phyloP scores from a whole-genome alignment of 352 stramenopile species.

The Globisporangium ultimum region DNA sequence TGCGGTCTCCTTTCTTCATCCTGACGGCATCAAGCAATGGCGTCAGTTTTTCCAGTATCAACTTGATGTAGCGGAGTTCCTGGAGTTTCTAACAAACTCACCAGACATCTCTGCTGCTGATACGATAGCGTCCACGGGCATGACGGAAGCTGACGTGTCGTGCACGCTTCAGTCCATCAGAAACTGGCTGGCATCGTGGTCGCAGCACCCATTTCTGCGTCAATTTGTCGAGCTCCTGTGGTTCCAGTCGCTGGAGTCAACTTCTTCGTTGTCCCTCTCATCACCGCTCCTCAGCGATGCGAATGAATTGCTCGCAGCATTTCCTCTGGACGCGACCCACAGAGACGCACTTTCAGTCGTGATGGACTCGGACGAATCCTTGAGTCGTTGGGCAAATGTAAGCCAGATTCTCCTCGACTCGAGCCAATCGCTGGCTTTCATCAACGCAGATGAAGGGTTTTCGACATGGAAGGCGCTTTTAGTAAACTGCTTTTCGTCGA shows the following conservation, averaged over 20 bases:
- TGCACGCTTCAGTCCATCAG: constrained; percentile 38
- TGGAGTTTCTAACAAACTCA: neutral
- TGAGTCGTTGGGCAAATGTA: constrained; percentile 11
- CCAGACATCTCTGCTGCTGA: neutral
- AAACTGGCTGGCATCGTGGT: constrained; percentile 56
- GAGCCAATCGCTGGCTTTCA: constrained; percentile 25
- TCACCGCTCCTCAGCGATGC: constrained; percentile 7
- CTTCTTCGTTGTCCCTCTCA: constrained; percentile 5
- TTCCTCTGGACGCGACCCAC: constrained; percentile 13
- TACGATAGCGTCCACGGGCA: neutral
- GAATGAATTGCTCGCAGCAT: constrained; percentile 16
- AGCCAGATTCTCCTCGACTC: constrained; percentile 26
- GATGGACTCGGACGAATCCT: neutral
- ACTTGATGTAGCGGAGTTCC: constrained; percentile 13
- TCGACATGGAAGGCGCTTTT: constrained; percentile 39
- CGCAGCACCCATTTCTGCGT: constrained; percentile 36
- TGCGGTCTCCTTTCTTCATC: constrained; percentile 34
- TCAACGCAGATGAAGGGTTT: constrained; percentile 30
- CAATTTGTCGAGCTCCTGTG: constrained; percentile 56
- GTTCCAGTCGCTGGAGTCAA: constrained; percentile 16
- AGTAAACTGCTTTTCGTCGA: constrained; percentile 28
- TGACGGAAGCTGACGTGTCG: constrained; percentile 17
- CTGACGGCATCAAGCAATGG: constrained; percentile 24
- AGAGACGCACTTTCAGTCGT: neutral
- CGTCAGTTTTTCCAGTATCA: constrained; percentile 14